These are phyloP conservation scores for Trichoderma sp. DNA, from an alignment of 2,329 filamentous ascomycete genomes.

Conservation along the genomic window DNA sequence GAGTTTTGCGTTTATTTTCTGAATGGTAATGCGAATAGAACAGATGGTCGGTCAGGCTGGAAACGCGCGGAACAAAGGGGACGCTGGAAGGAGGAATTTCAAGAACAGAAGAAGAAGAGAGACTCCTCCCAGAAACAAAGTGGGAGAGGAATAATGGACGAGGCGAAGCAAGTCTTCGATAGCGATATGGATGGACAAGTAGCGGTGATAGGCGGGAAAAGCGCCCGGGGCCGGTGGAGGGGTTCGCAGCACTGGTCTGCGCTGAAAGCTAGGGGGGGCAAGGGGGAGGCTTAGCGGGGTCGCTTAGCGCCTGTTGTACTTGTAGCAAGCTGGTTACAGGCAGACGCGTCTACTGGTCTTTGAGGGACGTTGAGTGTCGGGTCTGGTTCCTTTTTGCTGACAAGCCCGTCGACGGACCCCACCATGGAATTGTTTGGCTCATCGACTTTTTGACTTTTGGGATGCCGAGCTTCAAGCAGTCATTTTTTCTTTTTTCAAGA, in stretches of 20 bases:
- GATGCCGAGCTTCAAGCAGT: not conserved
- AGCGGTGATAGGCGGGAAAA: slow-evolving; percentile 8
- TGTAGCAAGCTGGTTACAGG: not conserved
- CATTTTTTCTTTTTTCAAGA: not conserved
- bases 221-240: not conserved
- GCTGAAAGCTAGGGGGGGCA: not conserved
- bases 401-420: not conserved
- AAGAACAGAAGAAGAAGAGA: not conserved
- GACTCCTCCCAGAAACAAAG: too few relatives aligned
- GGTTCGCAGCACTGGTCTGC: not conserved
- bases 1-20: not conserved
- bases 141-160: not conserved
- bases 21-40: not conserved
- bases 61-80: not conserved
- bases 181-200: not conserved
- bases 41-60: not conserved
- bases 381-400: not conserved
- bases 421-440: slow-evolving; percentile 1
- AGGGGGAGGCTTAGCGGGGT: slow-evolving; percentile 11
- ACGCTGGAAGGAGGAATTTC: not conserved
- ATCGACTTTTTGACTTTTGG: slow-evolving; percentile 1
- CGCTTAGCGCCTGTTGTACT: not conserved
- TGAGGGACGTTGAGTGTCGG: too few relatives aligned
- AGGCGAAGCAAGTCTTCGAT: not conserved
- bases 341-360: too few relatives aligned